Evolutionary conservation across 1,139 yeast genomes (phyloP).

Genomic region (Debaryomyces singareniensis): DNA sequence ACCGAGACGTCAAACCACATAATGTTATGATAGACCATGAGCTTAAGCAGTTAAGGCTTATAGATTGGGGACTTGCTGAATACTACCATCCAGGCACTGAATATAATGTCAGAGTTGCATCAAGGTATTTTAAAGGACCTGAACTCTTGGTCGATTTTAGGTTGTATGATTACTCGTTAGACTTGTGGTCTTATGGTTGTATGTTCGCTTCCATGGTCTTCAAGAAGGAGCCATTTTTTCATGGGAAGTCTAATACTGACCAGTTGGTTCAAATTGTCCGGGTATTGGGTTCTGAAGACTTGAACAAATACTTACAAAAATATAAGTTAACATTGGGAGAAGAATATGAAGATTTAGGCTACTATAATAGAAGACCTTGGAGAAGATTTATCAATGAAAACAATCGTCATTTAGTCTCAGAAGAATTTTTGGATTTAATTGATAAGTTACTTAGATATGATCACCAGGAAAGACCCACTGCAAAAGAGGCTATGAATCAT

Average conservation of each 20-base stretch:
- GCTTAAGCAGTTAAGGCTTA: slow-evolving; percentile 63
- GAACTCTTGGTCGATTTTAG: slow-evolving; percentile 91
- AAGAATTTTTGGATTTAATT: slow-evolving; percentile 73
- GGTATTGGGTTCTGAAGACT: slow-evolving; percentile 85
- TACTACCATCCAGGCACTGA: slow-evolving; percentile 93
- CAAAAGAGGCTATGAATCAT: slow-evolving; percentile 91
- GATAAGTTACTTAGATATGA: slow-evolving; percentile 84
- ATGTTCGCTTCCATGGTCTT: slow-evolving; percentile 97
- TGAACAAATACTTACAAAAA: slow-evolving; percentile 65
- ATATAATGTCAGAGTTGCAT: slow-evolving; percentile 95
- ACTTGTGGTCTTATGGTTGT: slow-evolving; percentile 96
- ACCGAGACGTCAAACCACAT: slow-evolving; percentile 97
- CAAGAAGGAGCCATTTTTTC: slow-evolving; percentile 95
- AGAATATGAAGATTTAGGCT: slow-evolving; percentile 80
- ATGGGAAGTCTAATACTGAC: slow-evolving; percentile 93
- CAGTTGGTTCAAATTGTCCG: slow-evolving; percentile 92
- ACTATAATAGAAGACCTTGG: slow-evolving; percentile 89
- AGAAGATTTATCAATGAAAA: slow-evolving; percentile 65
- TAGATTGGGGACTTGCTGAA: slow-evolving; percentile 99
- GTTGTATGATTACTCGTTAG: slow-evolving; percentile 90
- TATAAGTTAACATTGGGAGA: slow-evolving; percentile 72
- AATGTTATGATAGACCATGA: slow-evolving; percentile 97
- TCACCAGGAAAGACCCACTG: slow-evolving; percentile 92
- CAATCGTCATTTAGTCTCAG: slow-evolving; percentile 63
- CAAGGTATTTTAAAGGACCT: slow-evolving; percentile 97